Base-by-base conservation (phyloP, 441 rosid species). In the Pelargonium exstipulatum region DNA sequence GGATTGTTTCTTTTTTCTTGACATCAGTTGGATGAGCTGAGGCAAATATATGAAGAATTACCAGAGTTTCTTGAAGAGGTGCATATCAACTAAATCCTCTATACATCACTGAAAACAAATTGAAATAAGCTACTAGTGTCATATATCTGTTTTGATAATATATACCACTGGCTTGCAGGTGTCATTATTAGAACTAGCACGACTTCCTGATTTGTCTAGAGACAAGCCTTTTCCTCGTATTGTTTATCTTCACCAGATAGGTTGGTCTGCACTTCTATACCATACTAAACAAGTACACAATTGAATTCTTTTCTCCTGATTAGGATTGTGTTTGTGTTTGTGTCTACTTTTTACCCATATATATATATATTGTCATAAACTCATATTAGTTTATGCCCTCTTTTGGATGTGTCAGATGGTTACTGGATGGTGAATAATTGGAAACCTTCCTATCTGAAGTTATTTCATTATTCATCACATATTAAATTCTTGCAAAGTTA, bases 51-150 rank as follows among this genome's bases (percentile, higher is more conserved):
- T 0, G 99, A 95, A 81, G 98, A 83, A 82, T 74, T 95, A 83
- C 99, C 99, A 35, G 90, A 89, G 57, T 88, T 92, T 76, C 86
- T 95, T 73, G 87, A 90, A 75, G 78, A 92, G 98, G 99, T 92
- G 67, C 69, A 45, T 76, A 48, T 69, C 77, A 64, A 65, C 37
- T 35, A 57, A 67, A 77, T 62, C 65, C 16, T 37, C 57, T 68
- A 61, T 74, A 57, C 64, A 69, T 64, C 42, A 74, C 65, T 62
- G 17, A 29, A 62, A n/a, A 62, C 42, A 29, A 69, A 66, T 67
- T 65, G 51, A 43, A 32, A 29, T 5, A 48, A 22, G 46, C 26
- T 12, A 49, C 5, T 3, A 32, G 43, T 62, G 22, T n/a, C 12
- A 8, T n/a, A 6, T 62, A 35, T 68, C 49, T 62, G 62, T 66